Conservation (phyloP, 805 yeast species). For the Kodamaea hsintzibuensis region DNA sequence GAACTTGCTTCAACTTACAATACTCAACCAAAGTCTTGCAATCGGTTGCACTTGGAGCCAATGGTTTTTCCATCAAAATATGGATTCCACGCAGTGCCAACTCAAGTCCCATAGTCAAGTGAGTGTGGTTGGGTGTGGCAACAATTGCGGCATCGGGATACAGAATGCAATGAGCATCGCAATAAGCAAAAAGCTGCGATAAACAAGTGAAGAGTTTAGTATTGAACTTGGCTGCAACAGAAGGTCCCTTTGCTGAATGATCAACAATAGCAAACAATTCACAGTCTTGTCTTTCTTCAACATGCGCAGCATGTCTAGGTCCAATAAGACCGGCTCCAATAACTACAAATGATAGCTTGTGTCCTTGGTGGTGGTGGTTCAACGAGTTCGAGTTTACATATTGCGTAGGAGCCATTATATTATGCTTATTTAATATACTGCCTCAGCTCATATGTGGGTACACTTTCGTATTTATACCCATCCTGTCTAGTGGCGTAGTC, state of each 20-base stretch:
- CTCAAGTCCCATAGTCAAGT: slow-evolving; percentile 28
- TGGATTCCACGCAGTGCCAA: slow-evolving; percentile 36
- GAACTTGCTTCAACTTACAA: slow-evolving; percentile 23
- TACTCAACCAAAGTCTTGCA: slow-evolving; percentile 29
- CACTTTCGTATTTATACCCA: background rate
- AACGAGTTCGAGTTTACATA: slow-evolving; percentile 7
- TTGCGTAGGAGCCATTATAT: slow-evolving; percentile 4
- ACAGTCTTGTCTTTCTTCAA: slow-evolving; percentile 24
- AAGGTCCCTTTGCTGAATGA: slow-evolving; percentile 32
- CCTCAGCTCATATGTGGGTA: background rate
- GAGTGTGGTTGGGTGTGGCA: slow-evolving; percentile 44
- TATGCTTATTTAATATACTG: background rate
- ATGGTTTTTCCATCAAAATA: slow-evolving; percentile 39
- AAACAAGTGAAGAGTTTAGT: slow-evolving; percentile 26
- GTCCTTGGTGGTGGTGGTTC: background rate
- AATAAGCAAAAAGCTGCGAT: slow-evolving; percentile 26
- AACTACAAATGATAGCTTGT: slow-evolving; percentile 24
- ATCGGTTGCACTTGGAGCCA: slow-evolving; percentile 31
- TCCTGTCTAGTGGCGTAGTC: background rate
- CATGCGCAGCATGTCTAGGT: slow-evolving; percentile 42
- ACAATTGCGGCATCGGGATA: slow-evolving; percentile 41
- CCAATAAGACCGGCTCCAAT: slow-evolving; percentile 44
- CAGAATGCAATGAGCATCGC: slow-evolving; percentile 18
- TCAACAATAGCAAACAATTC: slow-evolving; percentile 37
- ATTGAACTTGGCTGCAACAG: slow-evolving; percentile 26